phyloP scores from a whole-genome alignment of 441 rosid species.

The Iberis amara region DNA sequence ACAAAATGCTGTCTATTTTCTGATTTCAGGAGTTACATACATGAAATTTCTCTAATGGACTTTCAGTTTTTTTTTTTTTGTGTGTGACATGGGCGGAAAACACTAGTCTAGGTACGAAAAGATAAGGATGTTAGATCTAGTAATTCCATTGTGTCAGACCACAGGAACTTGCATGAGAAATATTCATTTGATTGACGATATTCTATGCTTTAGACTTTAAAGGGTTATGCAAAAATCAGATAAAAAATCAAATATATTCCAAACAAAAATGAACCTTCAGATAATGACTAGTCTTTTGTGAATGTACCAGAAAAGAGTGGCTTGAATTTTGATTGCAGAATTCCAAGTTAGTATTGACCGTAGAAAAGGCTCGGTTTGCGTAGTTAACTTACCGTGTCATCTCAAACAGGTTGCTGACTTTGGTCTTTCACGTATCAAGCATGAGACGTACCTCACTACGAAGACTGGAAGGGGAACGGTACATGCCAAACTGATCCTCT shows the following conservation, averaged over 20 bases:
- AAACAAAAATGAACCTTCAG: not conserved
- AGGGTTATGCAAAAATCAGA: not conserved
- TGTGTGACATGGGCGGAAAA: slow-evolving; percentile 2
- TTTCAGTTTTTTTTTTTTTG: slow-evolving; percentile 2
- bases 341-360: not conserved
- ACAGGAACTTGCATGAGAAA: slow-evolving; percentile 13
- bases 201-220: not conserved
- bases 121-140: not conserved
- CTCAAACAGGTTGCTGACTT: slow-evolving; percentile 78
- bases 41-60: not conserved
- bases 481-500: slow-evolving; percentile 14
- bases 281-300: not conserved
- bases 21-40: not conserved
- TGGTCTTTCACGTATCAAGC: slow-evolving; percentile 86
- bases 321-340: slow-evolving; percentile 2
- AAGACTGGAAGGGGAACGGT: slow-evolving; percentile 90
- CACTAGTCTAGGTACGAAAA: slow-evolving; percentile 8
- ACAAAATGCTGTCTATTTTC: not conserved
- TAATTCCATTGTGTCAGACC: slow-evolving; percentile 1
- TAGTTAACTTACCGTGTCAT: slow-evolving; percentile 9
- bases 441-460: slow-evolving; percentile 69
- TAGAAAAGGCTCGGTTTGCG: slow-evolving; percentile 1
- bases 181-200: slow-evolving; percentile 4
- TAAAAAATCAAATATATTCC: not conserved
- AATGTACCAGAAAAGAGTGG: slow-evolving; percentile 1